Percentiles rank a stretch among this genome's conserved stretches.
Conservation (phyloP, 768 basidiomycete species). For the Mycena polygramma region DNA sequence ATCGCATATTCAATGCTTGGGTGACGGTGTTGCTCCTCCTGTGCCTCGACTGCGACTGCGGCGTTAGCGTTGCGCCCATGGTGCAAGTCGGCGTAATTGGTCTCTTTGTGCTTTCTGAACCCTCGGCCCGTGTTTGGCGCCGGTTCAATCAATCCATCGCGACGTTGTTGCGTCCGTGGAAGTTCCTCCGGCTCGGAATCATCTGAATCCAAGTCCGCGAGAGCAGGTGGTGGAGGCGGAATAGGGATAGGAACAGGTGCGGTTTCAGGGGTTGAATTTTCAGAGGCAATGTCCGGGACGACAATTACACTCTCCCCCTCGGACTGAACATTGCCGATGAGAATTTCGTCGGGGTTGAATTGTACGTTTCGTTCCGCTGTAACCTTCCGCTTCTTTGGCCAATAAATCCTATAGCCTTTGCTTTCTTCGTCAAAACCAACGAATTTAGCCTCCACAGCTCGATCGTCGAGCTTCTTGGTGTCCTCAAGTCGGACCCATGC, state of each 20-base stretch:
- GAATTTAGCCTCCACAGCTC: not conserved
- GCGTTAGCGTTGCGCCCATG: not conserved
- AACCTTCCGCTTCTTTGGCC: not conserved
- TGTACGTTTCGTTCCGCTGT: not conserved
- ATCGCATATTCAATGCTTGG: not conserved
- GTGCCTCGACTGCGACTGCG: no score
- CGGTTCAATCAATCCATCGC: not conserved
- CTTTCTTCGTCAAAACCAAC: not conserved
- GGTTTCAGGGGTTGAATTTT: no score
- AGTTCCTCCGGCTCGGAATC: not conserved
- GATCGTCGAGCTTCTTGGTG: not conserved
- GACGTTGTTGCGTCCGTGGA: no score
- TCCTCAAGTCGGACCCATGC: not conserved
- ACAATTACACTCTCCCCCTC: no score
- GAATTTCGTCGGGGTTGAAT: not conserved
- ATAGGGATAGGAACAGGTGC: not conserved
- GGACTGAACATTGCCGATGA: not conserved
- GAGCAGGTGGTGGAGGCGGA: not conserved
- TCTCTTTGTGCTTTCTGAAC: not conserved
- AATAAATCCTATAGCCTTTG: no score
- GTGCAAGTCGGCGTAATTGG: not conserved
- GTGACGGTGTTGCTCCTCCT: not conserved
- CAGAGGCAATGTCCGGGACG: not conserved
- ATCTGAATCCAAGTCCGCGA: not conserved
- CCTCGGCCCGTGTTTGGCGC: not conserved